phyloP scores from a whole-genome alignment of 2,329 filamentous ascomycete species.

The Zasmidium cellare region DNA sequence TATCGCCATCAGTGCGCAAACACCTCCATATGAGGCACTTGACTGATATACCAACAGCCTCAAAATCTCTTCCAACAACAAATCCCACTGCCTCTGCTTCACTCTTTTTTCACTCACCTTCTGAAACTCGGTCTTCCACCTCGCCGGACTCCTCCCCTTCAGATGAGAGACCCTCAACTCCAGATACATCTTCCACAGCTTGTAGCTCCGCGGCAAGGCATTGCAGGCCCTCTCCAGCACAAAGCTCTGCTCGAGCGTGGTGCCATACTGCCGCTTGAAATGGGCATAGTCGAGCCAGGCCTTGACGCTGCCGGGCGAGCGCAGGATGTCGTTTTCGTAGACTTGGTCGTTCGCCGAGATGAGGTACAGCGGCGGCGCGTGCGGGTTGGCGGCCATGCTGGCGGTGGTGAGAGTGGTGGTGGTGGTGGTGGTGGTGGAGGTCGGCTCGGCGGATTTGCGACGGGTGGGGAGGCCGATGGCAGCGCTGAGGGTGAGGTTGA shows the following conservation, averaged over 20 bases:
- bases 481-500: constrained; percentile 1
- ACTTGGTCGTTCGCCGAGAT: constrained; percentile 85
- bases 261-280: constrained; percentile 86
- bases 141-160: constrained; percentile 76
- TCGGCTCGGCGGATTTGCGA: constrained; percentile 18
- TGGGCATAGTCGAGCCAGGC: constrained; percentile 95
- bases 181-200: constrained; percentile 98
- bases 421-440: constrained; percentile 7
- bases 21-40: too few species aligned
- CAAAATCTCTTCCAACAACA: too few species aligned
- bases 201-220: constrained; percentile 91
- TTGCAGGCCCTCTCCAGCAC: constrained; percentile 87
- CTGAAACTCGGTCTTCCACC: constrained; percentile 75
- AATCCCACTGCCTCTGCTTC: too few species aligned
- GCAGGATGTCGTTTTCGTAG: constrained; percentile 93
- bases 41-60: too few species aligned
- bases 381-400: constrained; percentile 16
- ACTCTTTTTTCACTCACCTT: constrained; percentile 51
- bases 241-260: constrained; percentile 79
- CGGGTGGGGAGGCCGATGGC: constrained; percentile 16
- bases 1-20: neutral
- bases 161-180: constrained; percentile 69
- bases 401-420: constrained; percentile 11
- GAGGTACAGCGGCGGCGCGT: constrained; percentile 36
- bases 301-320: constrained; percentile 80